Base-by-base conservation (phyloP, 2,329 filamentous ascomycete species). In the Monosporascus ibericus region DNA sequence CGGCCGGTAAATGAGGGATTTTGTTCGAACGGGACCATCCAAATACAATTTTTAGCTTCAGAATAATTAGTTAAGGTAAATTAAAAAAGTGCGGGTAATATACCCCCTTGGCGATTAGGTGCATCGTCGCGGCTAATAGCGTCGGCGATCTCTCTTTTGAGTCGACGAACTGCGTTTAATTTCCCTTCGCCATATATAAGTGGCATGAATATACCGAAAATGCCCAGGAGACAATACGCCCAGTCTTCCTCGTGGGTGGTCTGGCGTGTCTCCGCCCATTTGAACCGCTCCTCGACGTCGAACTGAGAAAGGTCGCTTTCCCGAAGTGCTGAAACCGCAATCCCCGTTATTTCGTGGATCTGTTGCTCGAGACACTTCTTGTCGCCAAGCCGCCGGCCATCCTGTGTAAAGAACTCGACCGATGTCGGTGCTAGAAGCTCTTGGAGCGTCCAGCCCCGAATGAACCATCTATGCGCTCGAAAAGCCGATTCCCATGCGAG, bases 321-420 rank as follows among this genome's bases (percentile, higher is more conserved):
- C 11, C 42, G 53, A 36, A 68, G 58, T 8, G 55, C 57, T 11
- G 22, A 6, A 24, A 54, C 18, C 9, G 56, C 44, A 27, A 68
- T 62, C 0, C 47, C 44, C 8, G 63, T 68, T 7, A 63, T 57
- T 15, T 60, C 47, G 48, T 60, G 51, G 40, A 67, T 58, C 7
- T 50, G 40, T 25, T 57, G 36, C 48, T 54, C 53, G 18, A 65
- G 57, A 24, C 55, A 57, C 11, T 14, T 49, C 53, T 64, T 67
- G 37, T 59, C 51, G 20, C 65, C 65, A 11, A 69, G 55, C 6
- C 30, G 47, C 22, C 27, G 36, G 9, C 57, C 40, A 6, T 63
- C 58, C 3, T 48, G 30, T 6, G 57, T 53, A 47, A 62, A 69
- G 58, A 68, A 69, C 27, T 61, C 59, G 22, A 68, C 60, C 5